Evolutionary conservation across 1,139 yeast species (phyloP).

Genomic region (Hyphopichia fennica): DNA sequence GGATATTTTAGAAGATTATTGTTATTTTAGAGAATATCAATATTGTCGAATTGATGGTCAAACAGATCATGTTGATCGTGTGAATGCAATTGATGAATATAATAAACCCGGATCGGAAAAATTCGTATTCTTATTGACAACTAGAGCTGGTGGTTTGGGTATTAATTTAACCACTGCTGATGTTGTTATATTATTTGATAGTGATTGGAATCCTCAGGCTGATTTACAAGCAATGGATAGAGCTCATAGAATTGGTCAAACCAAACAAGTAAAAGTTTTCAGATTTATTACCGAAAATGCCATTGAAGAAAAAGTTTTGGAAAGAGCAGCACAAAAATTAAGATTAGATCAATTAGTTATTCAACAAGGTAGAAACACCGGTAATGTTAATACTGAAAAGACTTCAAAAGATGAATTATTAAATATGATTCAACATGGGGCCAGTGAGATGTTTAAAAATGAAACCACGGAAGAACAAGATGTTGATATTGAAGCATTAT

Average conservation of each 20-base stretch:
- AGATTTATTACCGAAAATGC: slow-evolving; percentile 79
- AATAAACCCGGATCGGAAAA: slow-evolving; percentile 69
- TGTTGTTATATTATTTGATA: slow-evolving; percentile 69
- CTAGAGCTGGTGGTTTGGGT: slow-evolving; percentile 89
- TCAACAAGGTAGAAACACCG: slow-evolving; percentile 65
- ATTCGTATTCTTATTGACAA: slow-evolving; percentile 69
- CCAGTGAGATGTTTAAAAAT: slow-evolving; percentile 56
- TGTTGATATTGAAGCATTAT: slow-evolving; percentile 62
- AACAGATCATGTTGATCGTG: slow-evolving; percentile 75
- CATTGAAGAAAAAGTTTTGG: slow-evolving; percentile 77
- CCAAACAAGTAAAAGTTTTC: slow-evolving; percentile 75
- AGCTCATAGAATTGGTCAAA: slow-evolving; percentile 86
- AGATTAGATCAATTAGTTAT: slow-evolving; percentile 79
- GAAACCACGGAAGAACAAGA: slow-evolving; percentile 32
- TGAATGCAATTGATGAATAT: slow-evolving; percentile 73
- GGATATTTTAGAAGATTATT: slow-evolving; percentile 78
- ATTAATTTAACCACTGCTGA: slow-evolving; percentile 78
- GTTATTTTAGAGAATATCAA: slow-evolving; percentile 62
- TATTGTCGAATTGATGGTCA: slow-evolving; percentile 83
- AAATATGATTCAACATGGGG: slow-evolving; percentile 82
- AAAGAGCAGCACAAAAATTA: slow-evolving; percentile 76
- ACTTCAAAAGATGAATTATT: slow-evolving; percentile 68
- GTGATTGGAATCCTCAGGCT: slow-evolving; percentile 89
- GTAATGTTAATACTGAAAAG: slow-evolving; percentile 32
- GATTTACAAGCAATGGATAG: slow-evolving; percentile 88